These are phyloP conservation scores for Macrolepiota dolichaula DNA, from an alignment of 768 basidiomycete species.

Conservation along the genomic window DNA sequence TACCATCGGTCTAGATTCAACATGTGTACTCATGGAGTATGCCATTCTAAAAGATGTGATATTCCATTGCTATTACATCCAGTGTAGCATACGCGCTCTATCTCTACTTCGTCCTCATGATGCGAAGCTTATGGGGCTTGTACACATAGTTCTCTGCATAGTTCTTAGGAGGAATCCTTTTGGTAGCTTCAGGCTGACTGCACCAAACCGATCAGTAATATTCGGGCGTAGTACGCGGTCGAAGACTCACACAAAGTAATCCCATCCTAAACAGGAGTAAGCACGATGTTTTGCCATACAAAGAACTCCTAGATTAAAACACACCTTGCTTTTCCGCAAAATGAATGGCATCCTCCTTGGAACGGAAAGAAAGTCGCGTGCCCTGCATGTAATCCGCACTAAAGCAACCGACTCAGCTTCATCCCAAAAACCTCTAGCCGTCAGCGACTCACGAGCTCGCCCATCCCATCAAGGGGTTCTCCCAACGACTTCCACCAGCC, in stretches of 20 bases:
- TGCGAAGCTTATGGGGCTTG: slow-evolving; percentile 72
- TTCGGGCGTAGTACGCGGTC: not conserved
- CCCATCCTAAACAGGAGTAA: slow-evolving; percentile 64
- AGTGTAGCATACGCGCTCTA: not conserved
- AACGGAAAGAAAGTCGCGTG: slow-evolving; percentile 76
- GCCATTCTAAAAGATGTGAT: not conserved
- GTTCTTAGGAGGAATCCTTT: slow-evolving; percentile 80
- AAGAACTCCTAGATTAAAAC: slow-evolving; percentile 3
- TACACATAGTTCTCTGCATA: slow-evolving; percentile 92
- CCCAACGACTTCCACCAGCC: slow-evolving; percentile 91
- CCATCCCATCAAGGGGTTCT: slow-evolving; percentile 97
- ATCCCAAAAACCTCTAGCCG: not conserved
- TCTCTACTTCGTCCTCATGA: slow-evolving; percentile 89
- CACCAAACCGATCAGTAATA: slow-evolving; percentile 13
- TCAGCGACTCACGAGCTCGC: slow-evolving; percentile 81
- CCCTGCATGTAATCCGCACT: slow-evolving; percentile 98
- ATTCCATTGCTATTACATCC: slow-evolving; percentile 1
- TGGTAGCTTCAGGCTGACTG: slow-evolving; percentile 57
- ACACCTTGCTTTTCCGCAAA: slow-evolving; percentile 97
- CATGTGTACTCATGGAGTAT: not conserved
- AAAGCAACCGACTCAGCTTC: slow-evolving; percentile 1
- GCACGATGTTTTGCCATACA: slow-evolving; percentile 12
- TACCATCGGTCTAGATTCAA: not conserved
- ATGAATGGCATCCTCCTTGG: slow-evolving; percentile 87
- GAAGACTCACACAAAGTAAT: slow-evolving; percentile 78